Base-by-base conservation (phyloP, 441 rosid genomes). In the Corymbia calophylla region DNA sequence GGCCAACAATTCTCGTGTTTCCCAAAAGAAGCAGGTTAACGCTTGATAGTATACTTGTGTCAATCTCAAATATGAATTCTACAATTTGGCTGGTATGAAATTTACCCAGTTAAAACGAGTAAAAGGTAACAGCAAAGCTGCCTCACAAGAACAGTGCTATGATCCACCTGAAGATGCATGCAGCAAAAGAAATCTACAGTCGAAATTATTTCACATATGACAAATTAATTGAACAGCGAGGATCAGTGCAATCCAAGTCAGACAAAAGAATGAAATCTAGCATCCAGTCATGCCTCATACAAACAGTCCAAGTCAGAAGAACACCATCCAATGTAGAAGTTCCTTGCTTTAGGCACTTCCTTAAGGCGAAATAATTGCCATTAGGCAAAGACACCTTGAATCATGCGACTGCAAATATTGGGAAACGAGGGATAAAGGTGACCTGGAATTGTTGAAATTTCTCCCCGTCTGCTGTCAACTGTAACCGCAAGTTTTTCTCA, bases 371-470 rank as follows among this genome's bases (percentile, higher is more conserved):
- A 51, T 53, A 86, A 54, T 35, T 56, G 19, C 84, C 84, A 77
- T 23, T 77, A 77, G 84, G 51, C 17, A 44, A 77, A 77, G 47
- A 77, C n/a, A 77, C 51, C 49, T 77, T 12, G 5, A 77, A 29
- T 39, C 54, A 88, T 19, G 12, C 7, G 19, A 81, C 54, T 77
- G 12, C 32, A 29, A 88, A 6, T 49, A 35, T 49, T 44, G 31
- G 73, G 53, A n/a, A 68, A 44, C 68, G 53, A 64, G 29, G 39
- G 82, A 89, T 87, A 91, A 90, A 90, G 82, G 86, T 85, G 64
- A 97, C 99, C 98, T 97, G 99, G 91, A 97, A 97, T 89, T 97
- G 98, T 92, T 95, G 99, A 92, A 97, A 97, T 87, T 97, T 97
- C 89, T 97, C 99, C 90, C 99, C 99, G 89, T 96, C 99, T 54